Percentiles rank a stretch among this genome's conserved stretches.
These are phyloP conservation scores for Entophlyctis luteolus DNA, from an alignment of 192 early-diverging fungal species.

Conservation along the genomic window DNA sequence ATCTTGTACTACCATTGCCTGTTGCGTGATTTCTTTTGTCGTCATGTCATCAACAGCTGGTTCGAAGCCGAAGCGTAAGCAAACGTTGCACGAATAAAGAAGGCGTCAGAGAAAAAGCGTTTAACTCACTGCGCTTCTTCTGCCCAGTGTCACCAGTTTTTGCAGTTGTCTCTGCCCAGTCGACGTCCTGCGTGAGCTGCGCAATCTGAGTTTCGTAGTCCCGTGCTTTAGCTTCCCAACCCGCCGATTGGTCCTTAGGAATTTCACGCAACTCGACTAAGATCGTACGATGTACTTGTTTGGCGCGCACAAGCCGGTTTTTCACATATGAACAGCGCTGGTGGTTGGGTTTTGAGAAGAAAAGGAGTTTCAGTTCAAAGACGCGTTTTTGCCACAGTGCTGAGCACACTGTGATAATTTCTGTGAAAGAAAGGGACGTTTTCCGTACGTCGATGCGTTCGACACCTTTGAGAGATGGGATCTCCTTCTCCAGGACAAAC, in stretches of 20 bases:
- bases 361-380: no score
- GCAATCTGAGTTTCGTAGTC: constrained; percentile 41
- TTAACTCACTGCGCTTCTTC: constrained; percentile 39
- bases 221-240: constrained; percentile 48
- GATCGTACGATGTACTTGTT: constrained; percentile 51
- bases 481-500: constrained; percentile 42
- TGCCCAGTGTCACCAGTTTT: constrained; percentile 9
- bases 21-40: constrained; percentile 47
- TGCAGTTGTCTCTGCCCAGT: constrained; percentile 56
- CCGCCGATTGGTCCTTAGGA: constrained; percentile 13
- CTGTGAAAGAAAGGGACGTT: neutral
- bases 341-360: neutral
- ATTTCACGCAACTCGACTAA: constrained; percentile 49
- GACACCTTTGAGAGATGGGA: constrained; percentile 44
- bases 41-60: constrained; percentile 49
- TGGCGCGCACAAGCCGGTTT: constrained; percentile 46
- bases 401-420: no score
- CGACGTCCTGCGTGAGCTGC: constrained; percentile 53
- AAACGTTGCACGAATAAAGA: neutral
- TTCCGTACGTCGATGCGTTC: constrained; percentile 44
- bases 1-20: constrained; percentile 48
- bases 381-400: no score
- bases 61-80: neutral
- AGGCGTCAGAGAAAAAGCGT: neutral
- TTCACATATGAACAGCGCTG: constrained; percentile 58